phyloP scores from a whole-genome alignment of 2,329 filamentous ascomycete species.

The Ascochyta pisi region DNA sequence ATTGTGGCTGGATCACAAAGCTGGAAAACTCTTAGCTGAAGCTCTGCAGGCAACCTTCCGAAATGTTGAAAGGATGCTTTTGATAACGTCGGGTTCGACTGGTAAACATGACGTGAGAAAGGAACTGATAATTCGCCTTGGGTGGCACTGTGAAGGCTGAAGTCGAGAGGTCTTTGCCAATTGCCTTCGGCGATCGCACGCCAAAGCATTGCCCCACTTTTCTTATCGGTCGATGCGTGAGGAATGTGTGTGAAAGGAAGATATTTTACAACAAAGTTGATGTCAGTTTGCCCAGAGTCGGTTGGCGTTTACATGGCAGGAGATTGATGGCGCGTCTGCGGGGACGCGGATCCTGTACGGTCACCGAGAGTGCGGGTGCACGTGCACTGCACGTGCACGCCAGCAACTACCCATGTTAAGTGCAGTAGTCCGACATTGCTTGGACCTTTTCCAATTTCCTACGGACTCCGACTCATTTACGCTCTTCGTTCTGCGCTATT shows the following conservation, averaged over 20 bases:
- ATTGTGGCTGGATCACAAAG: conserved; percentile 10
- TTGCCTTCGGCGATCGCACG: conserved; percentile 9
- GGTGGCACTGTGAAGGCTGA: conserved; percentile 1
- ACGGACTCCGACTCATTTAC: no score
- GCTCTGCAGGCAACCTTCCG: background rate
- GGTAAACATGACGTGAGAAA: conserved; percentile 7
- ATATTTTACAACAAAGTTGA: no score
- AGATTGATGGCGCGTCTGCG: no score
- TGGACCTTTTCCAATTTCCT: no score
- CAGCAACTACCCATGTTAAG: no score
- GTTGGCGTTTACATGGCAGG: no score
- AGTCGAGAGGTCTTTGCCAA: conserved; percentile 13
- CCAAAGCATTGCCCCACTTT: conserved; percentile 1
- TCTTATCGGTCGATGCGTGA: background rate
- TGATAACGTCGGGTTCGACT: background rate
- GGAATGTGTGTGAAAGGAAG: background rate
- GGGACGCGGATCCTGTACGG: no score
- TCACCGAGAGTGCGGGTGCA: no score
- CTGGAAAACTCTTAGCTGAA: conserved; percentile 5
- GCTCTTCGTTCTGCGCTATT: no score
- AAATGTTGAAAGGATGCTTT: background rate
- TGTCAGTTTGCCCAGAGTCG: no score
- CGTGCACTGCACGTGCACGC: no score
- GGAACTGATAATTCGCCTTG: conserved; percentile 12
- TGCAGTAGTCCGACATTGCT: no score